phyloP scores from a whole-genome alignment of 2,329 filamentous ascomycete species.

The Cryphonectria japonica region DNA sequence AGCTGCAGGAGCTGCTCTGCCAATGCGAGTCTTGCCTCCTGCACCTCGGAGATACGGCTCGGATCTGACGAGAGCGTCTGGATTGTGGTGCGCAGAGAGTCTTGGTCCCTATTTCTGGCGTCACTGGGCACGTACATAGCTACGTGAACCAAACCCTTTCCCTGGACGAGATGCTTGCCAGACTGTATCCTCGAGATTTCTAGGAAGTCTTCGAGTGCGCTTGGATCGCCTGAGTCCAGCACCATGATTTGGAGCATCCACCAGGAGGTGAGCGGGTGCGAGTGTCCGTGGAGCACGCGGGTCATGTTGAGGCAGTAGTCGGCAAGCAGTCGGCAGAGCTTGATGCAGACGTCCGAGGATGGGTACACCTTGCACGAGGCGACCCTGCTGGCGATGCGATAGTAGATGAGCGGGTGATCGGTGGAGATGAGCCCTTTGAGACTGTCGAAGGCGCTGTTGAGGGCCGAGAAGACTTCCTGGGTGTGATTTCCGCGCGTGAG shows the following conservation, averaged over 20 bases:
- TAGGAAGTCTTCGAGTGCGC: not conserved
- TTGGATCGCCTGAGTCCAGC: not conserved
- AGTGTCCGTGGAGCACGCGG: not conserved
- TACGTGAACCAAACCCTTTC: not conserved
- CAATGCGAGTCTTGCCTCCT: slow-evolving; percentile 20
- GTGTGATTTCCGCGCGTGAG: not conserved
- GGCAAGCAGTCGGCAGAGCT: slow-evolving; percentile 15
- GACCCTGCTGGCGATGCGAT: slow-evolving; percentile 1
- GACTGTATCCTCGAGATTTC: slow-evolving; percentile 6
- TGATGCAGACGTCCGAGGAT: slow-evolving; percentile 1
- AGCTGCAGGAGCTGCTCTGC: not conserved
- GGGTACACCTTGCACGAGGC: slow-evolving; percentile 13
- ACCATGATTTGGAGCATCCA: slow-evolving; percentile 3
- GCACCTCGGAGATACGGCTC: not conserved
- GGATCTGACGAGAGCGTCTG: not conserved
- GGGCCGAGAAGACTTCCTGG: slow-evolving; percentile 7
- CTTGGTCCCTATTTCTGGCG: slow-evolving; percentile 13
- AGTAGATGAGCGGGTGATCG: slow-evolving; percentile 13
- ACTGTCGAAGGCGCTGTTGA: slow-evolving; percentile 18
- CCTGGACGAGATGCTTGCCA: slow-evolving; percentile 1
- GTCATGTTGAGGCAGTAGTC: slow-evolving; percentile 4
- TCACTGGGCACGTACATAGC: slow-evolving; percentile 10
- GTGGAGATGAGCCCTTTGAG: slow-evolving; percentile 3
- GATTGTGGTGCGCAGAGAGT: not conserved
- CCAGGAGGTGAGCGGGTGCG: slow-evolving; percentile 12